A percentile compares a stretch with the other conserved stretches of the same genome.
These are phyloP conservation scores for Exophiala calicioides DNA, from an alignment of 2,329 filamentous ascomycete species.

Conservation along the genomic window DNA sequence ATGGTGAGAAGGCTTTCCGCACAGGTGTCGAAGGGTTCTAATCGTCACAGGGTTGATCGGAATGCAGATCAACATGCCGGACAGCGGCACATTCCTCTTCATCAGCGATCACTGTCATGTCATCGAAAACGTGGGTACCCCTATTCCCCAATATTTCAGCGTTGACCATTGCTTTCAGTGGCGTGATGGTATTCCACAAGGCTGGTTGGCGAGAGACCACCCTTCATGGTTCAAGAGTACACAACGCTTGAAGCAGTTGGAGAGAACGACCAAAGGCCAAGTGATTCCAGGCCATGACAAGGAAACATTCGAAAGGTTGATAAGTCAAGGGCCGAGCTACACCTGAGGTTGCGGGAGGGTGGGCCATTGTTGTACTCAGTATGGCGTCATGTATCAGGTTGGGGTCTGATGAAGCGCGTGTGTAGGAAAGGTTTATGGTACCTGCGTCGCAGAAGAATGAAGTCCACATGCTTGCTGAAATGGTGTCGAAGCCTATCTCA, in stretches of 20 bases:
- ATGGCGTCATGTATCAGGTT: background rate
- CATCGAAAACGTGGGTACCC: conserved; percentile 28
- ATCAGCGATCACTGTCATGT: conserved; percentile 32
- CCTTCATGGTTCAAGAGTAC: conserved; percentile 30
- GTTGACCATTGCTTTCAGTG: conserved; percentile 20
- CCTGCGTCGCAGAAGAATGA: no score
- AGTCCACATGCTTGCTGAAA: no score
- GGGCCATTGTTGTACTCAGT: background rate
- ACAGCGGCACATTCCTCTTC: conserved; percentile 30
- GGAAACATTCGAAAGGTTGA: conserved; percentile 27
- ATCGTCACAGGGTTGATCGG: conserved; percentile 25
- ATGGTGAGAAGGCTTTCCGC: no score
- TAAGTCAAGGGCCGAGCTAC: conserved; percentile 19
- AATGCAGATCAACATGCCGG: conserved; percentile 32
- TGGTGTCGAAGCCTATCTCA: no score
- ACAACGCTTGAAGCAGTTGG: conserved; percentile 29
- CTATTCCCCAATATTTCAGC: background rate
- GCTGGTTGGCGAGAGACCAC: conserved; percentile 31
- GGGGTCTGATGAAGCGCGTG: background rate
- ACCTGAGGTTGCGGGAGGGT: conserved; percentile 15
- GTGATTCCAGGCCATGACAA: conserved; percentile 31
- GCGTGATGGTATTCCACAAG: conserved; percentile 31
- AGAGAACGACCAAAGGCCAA: conserved; percentile 25
- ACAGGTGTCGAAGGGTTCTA: no score
- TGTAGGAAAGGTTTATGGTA: no score